A percentile compares a stretch with the other conserved stretches of the same genome.
phyloP scores from a whole-genome alignment of 2,329 filamentous ascomycete species.

The Calonectria multiphialidica region DNA sequence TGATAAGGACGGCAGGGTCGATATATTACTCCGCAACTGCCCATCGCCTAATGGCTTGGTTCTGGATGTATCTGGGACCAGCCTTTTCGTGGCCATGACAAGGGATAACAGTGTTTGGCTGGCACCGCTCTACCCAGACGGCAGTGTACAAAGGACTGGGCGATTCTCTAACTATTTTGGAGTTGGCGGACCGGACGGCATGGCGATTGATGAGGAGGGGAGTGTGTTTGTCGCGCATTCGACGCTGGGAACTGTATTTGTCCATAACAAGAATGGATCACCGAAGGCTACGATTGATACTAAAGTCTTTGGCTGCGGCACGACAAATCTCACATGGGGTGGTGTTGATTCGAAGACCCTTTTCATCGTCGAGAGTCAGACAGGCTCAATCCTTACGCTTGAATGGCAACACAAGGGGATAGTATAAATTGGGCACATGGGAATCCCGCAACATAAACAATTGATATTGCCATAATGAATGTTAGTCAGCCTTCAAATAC shows the following conservation, averaged over 20 bases:
- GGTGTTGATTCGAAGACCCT: neutral
- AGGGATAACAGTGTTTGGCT: slow-evolving; percentile 28
- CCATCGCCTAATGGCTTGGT: slow-evolving; percentile 27
- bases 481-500: no score
- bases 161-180: slow-evolving; percentile 22
- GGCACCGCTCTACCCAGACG: slow-evolving; percentile 23
- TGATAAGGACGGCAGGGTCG: neutral
- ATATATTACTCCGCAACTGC: slow-evolving; percentile 22
- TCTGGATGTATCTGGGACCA: neutral
- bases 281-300: neutral
- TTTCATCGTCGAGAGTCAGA: slow-evolving; percentile 4
- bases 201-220: slow-evolving; percentile 25
- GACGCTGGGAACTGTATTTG: slow-evolving; percentile 19
- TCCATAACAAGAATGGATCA: slow-evolving; percentile 11
- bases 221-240: slow-evolving; percentile 30
- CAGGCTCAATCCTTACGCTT: neutral
- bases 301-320: neutral
- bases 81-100: slow-evolving; percentile 27
- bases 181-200: slow-evolving; percentile 22
- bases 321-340: slow-evolving; percentile 4
- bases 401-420: neutral
- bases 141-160: slow-evolving; percentile 27
- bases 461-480: no score
- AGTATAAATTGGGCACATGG: neutral
- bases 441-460: neutral